These are phyloP conservation scores for Styphnolobium japonicum DNA, from an alignment of 306 rosid species.

Conservation along the genomic window DNA sequence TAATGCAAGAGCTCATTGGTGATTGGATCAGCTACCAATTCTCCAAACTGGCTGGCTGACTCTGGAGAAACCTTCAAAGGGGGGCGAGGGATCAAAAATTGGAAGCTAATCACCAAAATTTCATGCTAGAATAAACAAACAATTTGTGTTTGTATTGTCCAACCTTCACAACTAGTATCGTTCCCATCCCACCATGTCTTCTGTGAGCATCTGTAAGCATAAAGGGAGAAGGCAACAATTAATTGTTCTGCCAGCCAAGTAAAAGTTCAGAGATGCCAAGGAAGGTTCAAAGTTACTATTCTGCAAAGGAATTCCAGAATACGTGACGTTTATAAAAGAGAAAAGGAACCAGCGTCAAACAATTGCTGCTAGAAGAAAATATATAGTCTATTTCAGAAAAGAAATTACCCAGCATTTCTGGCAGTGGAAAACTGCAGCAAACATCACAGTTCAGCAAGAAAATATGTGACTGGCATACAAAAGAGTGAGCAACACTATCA, in stretches of 20 bases:
- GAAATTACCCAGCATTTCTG: constrained; percentile 84
- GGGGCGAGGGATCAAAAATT: background rate
- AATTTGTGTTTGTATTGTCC: constrained; percentile 12
- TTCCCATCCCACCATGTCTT: constrained; percentile 89
- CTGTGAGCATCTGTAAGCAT: constrained; percentile 76
- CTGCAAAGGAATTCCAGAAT: constrained; percentile 9
- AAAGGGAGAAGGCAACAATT: background rate
- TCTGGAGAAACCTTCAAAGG: constrained; percentile 80
- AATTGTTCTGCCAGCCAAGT: constrained; percentile 1
- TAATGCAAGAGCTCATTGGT: constrained; percentile 92
- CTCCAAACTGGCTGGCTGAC: constrained; percentile 82
- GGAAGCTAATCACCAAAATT: constrained; percentile 6
- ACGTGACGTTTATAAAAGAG: background rate
- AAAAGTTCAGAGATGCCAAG: constrained; percentile 11
- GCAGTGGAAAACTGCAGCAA: constrained; percentile 90
- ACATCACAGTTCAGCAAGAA: constrained; percentile 93
- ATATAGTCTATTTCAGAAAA: constrained; percentile 4
- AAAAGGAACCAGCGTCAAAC: background rate
- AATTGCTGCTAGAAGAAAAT: constrained; percentile 4
- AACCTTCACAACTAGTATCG: constrained; percentile 88
- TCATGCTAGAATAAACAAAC: constrained; percentile 6
- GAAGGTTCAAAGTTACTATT: background rate
- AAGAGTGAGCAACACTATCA: constrained; percentile 33
- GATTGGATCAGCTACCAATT: constrained; percentile 83
- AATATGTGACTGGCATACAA: constrained; percentile 69